A percentile compares a stretch with the other conserved stretches of the same genome.
Evolutionary conservation across 257 asterid genomes (phyloP).

Genomic region (Fraxinus anomala): DNA sequence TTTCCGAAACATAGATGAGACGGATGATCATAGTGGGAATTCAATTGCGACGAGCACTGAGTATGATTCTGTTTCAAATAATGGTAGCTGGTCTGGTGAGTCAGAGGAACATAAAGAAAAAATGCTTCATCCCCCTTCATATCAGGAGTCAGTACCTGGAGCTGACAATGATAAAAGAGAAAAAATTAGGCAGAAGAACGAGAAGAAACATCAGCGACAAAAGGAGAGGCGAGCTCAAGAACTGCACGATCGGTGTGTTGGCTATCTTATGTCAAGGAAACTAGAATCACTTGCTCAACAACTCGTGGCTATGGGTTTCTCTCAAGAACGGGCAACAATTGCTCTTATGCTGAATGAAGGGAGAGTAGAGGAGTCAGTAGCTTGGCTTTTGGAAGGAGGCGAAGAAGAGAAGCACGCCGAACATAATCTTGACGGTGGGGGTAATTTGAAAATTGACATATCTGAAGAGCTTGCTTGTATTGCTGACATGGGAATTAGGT

Average conservation of each 20-base stretch:
- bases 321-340: constrained; percentile 88
- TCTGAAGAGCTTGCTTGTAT: constrained; percentile 84
- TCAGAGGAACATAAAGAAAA: constrained; percentile 79
- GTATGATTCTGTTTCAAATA: constrained; percentile 78
- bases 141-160: constrained; percentile 64
- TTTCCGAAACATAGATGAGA: constrained; percentile 77
- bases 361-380: constrained; percentile 86
- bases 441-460: constrained; percentile 78
- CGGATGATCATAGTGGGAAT: constrained; percentile 70
- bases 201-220: constrained; percentile 71
- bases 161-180: constrained; percentile 68
- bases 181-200: constrained; percentile 67
- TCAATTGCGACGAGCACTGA: constrained; percentile 54
- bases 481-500: constrained; percentile 64
- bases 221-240: constrained; percentile 80
- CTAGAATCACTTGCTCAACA: constrained; percentile 76
- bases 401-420: constrained; percentile 55
- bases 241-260: constrained; percentile 65
- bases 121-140: constrained; percentile 35
- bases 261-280: constrained; percentile 72
- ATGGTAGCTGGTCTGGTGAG: constrained; percentile 96
- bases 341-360: constrained; percentile 96
- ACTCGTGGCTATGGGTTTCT: constrained; percentile 93
- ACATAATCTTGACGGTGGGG: constrained; percentile 58
- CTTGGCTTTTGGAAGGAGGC: constrained; percentile 57